Evolutionary conservation across 2,329 filamentous ascomycete species (phyloP), one percentile per base, ranked within the genome.

Genomic region (Fusarium sp.): DNA sequence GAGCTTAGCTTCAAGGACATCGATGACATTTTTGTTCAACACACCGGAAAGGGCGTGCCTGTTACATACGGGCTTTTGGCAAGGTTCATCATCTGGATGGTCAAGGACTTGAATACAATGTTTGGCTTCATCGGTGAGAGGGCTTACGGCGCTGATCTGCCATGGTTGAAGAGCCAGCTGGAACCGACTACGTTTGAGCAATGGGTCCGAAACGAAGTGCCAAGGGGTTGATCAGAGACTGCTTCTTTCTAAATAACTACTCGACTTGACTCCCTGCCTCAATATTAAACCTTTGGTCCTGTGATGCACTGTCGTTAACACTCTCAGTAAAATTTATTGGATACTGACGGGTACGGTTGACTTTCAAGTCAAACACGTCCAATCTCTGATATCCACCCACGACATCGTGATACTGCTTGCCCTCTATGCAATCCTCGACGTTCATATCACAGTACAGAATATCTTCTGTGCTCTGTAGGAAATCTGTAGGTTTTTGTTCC

Each of bases 331-430:
- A 83, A 0, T 57, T 76, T 0, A 79, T 79, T 0, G 85, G 85
- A 15, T 82, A 69, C 27, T 79, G 74, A 10, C 45, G 45, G 5
- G 45, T 47, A 2, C 86, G 79, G 69, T 88, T 81, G 0, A 90
- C 85, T 33, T 83, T 86, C 11, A 90, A 64, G 32, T 88, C 81
- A 71, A 90, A 90, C 1, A 90, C 81, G 75, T 90, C 87, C 4
- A 87, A 76, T 2, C 88, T 79, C 76, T 90, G 88, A 78, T 90
- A 90, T 0, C 87, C 87, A 1, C 88, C 88, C 2, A 87, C 87
- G 2, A 89, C 83, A 77, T 90, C 88, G 68, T 90, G 88, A 69
- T 87, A 90, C 75, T 90, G 88, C 72, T 90, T 90, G 0, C 86
- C 86, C 71, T 90, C 88, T 0, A 90, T 79, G 43, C 86, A 88